These are phyloP conservation scores for Lophiotrema nucula DNA, from an alignment of 495 filamentous ascomycete species.

Conservation along the genomic window DNA sequence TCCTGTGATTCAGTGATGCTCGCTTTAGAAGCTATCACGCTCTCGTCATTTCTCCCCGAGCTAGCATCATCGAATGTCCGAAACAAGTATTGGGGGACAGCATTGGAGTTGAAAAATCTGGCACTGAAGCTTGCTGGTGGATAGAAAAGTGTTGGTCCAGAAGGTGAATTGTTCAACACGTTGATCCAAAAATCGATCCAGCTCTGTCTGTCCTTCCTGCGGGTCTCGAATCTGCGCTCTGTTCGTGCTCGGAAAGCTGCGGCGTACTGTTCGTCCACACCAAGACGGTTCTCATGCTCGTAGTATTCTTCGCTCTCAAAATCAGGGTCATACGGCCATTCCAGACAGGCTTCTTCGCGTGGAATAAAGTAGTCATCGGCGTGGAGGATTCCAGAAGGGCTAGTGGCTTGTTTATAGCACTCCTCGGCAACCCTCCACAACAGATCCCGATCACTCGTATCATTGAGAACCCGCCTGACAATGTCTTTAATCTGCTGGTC, in stretches of 20 bases:
- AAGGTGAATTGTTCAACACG: conserved; percentile 2
- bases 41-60: conserved; percentile 16
- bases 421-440: conserved; percentile 5
- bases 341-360: conserved; percentile 22
- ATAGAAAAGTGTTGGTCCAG: conserved; percentile 16
- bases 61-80: conserved; percentile 12
- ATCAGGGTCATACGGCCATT: conserved; percentile 26
- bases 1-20: conserved; percentile 7
- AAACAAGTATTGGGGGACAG: conserved; percentile 22
- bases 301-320: conserved; percentile 28
- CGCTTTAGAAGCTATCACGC: conserved; percentile 17
- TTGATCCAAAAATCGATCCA: conserved; percentile 21
- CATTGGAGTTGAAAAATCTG: neutral
- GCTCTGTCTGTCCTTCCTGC: conserved; percentile 2
- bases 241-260: neutral
- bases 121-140: conserved; percentile 6
- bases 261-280: conserved; percentile 14
- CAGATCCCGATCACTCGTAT: neutral
- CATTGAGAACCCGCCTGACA: no score
- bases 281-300: conserved; percentile 22
- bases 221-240: neutral
- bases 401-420: conserved; percentile 4
- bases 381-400: neutral
- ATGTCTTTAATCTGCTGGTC: conserved; percentile 6
- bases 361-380: conserved; percentile 5